These are phyloP conservation scores for Circinella minor DNA, from an alignment of 371 early-diverging fungal species.

Conservation along the genomic window DNA sequence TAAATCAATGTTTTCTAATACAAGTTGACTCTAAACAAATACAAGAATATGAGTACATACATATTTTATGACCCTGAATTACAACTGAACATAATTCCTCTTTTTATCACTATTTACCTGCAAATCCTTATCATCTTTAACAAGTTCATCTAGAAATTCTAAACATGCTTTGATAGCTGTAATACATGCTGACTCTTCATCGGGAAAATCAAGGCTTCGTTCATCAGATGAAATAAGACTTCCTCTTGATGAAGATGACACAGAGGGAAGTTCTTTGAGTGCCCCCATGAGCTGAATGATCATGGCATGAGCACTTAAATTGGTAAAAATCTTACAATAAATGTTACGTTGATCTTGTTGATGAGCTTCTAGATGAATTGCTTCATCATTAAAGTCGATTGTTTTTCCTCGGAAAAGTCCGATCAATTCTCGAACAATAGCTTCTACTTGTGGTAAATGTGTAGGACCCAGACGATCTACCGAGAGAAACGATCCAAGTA, in stretches of 20 bases:
- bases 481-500: slow-evolving; percentile 20
- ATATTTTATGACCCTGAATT: not conserved
- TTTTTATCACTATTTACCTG: slow-evolving; percentile 19
- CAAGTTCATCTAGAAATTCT: slow-evolving; percentile 27
- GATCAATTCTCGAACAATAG: slow-evolving; percentile 34
- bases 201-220: slow-evolving; percentile 3
- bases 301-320: slow-evolving; percentile 25
- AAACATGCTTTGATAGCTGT: slow-evolving; percentile 21
- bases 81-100: not conserved
- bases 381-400: slow-evolving; percentile 31
- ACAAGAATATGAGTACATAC: not conserved
- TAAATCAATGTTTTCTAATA: slow-evolving; percentile 47
- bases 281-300: slow-evolving; percentile 21
- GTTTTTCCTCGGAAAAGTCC: slow-evolving; percentile 38
- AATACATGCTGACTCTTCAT: slow-evolving; percentile 12
- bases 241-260: not conserved
- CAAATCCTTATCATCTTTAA: slow-evolving; percentile 29
- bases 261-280: slow-evolving; percentile 15
- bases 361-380: slow-evolving; percentile 14
- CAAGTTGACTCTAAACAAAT: slow-evolving; percentile 29
- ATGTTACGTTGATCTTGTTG: slow-evolving; percentile 17
- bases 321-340: slow-evolving; percentile 36
- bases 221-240: not conserved
- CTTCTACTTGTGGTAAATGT: slow-evolving; percentile 24
- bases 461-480: slow-evolving; percentile 26